phyloP scores from a whole-genome alignment of 2,329 filamentous ascomycete genomes.

The Escovopsis sp. region DNA sequence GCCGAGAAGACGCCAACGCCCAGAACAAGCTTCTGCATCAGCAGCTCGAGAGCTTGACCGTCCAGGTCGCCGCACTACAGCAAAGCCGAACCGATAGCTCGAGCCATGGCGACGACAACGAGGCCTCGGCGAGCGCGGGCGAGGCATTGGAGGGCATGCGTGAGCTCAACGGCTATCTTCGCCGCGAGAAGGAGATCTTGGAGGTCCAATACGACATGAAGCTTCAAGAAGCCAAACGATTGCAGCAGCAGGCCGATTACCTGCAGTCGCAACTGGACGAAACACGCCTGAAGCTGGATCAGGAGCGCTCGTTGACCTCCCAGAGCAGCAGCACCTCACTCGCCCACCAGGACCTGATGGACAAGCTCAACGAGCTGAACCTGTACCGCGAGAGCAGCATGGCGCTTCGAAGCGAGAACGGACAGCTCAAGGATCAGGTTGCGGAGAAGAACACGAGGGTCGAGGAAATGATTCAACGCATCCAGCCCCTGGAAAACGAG shows the following conservation, averaged over 20 bases:
- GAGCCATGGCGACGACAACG: conserved; percentile 34
- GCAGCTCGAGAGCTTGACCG: conserved; percentile 69
- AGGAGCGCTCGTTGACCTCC: conserved; percentile 64
- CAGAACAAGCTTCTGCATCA: conserved; percentile 86
- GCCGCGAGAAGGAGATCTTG: conserved; percentile 92
- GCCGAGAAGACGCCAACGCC: conserved; percentile 68
- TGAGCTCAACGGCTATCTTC: conserved; percentile 80
- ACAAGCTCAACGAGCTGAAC: conserved; percentile 90
- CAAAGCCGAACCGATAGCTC: conserved; percentile 48
- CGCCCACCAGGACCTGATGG: conserved; percentile 79
- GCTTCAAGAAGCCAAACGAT: conserved; percentile 69
- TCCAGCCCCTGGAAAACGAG: conserved; percentile 68
- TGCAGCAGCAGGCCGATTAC: conserved; percentile 84
- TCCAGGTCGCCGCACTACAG: conserved; percentile 67
- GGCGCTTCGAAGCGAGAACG: conserved; percentile 74
- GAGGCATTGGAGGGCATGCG: conserved; percentile 61
- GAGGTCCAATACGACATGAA: conserved; percentile 93
- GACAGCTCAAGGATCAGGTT: conserved; percentile 62
- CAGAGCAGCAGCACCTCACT: conserved; percentile 59
- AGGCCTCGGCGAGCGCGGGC: conserved; percentile 35
- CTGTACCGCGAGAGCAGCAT: conserved; percentile 89
- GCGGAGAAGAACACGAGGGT: conserved; percentile 60
- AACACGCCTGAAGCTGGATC: conserved; percentile 71
- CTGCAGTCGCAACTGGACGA: conserved; percentile 80
- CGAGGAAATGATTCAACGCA: conserved; percentile 55